Evolutionary conservation across 768 basidiomycete species (phyloP), one percentile per base, ranked within the genome.

Genomic region (Termitomyces sp.): DNA sequence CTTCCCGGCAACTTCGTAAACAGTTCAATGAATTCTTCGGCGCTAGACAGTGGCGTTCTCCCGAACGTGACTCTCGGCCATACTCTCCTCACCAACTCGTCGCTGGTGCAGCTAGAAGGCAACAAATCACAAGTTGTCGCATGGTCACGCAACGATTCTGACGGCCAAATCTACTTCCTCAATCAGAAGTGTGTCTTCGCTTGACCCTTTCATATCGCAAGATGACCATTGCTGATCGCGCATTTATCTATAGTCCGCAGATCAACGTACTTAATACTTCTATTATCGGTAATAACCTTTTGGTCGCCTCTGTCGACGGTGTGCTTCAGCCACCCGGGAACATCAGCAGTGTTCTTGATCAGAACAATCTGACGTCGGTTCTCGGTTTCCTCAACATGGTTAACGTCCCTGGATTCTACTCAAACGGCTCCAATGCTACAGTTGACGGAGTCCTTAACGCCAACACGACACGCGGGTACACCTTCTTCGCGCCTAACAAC

Each of bases 401-500:
- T 12, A 61, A 64, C 5, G 59, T 71, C 0, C 66, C 73, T 1
- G 55, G 58, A 10, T 51, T 51, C 8, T 51, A 51, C 5, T 15
- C 56, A 0, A 64, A 70, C 54, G 75, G 73, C 0, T 66, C 60
- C 12, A 72, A 77, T 57, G 65, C 71, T 6, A 71, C 79, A 0
- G 65, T 71, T 11, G 62, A 69, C 41, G 58, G 75, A 53, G 45
- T 67, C 50, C 68, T 82, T 28, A 64, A 75, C 12, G 44, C 62
- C 35, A 63, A 68, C 1, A 68, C 40, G 15, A 62, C 77, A 1
- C 67, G 59, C 26, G 89, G 87, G 2, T 74, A 85, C 58, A 91
- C 89, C 1, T 60, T 89, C 41, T 89, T 91, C 64, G 80, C 83
- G 3, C 89, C 89, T 8, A 77, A 70, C 56, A 74, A 85, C 61